These are phyloP conservation scores for Medicago ruthenica DNA, from an alignment of 306 rosid species.

Conservation along the genomic window DNA sequence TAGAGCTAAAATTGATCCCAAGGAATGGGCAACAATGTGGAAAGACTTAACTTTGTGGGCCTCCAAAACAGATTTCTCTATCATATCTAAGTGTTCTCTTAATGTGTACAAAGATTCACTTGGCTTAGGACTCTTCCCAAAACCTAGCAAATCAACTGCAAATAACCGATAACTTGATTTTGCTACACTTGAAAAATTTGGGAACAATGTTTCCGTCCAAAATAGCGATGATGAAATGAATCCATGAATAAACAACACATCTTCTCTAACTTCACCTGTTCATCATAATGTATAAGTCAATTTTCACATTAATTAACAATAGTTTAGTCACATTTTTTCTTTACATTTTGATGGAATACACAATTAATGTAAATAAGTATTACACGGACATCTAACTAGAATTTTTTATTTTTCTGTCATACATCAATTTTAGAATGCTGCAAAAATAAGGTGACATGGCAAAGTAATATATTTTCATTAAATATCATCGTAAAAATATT, in stretches of 20 bases:
- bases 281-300: neutral
- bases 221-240: conserved; percentile 87
- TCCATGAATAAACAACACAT: conserved; percentile 90
- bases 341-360: no score
- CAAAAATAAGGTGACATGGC: no score
- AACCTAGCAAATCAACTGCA: conserved; percentile 89
- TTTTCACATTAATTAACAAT: no score
- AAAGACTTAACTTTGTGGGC: conserved; percentile 75
- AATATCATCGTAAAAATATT: no score
- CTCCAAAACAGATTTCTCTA: conserved; percentile 76
- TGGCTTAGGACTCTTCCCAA: conserved; percentile 95
- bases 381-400: no score
- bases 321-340: no score
- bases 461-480: no score
- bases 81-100: conserved; percentile 85
- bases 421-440: no score
- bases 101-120: conserved; percentile 79
- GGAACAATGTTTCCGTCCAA: conserved; percentile 95
- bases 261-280: conserved; percentile 55
- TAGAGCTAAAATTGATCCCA: conserved; percentile 89
- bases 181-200: conserved; percentile 61
- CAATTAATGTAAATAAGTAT: no score
- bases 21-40: conserved; percentile 95
- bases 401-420: no score
- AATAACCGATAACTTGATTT: conserved; percentile 69